A percentile compares a stretch with the other conserved stretches of the same genome.
Evolutionary conservation across 768 basidiomycete genomes (phyloP).

Genomic region (Auriculariales sp.): DNA sequence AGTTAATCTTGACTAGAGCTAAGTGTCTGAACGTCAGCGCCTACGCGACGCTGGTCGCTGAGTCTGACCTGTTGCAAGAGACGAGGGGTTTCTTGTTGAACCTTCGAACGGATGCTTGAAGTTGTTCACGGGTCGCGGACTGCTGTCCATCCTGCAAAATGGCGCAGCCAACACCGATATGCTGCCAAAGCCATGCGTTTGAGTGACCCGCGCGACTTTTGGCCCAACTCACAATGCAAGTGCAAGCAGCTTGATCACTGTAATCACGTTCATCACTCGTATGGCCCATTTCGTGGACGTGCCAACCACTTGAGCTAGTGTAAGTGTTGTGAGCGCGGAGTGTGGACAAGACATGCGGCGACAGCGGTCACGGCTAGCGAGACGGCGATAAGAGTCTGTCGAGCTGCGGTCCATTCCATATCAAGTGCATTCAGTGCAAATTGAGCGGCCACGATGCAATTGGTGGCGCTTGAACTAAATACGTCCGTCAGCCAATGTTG

Average conservation of each 20-base stretch:
- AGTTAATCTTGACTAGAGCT: slow-evolving; percentile 17
- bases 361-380: slow-evolving; percentile 12
- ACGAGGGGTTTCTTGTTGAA: slow-evolving; percentile 13
- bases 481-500: not conserved
- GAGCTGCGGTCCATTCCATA: slow-evolving; percentile 9
- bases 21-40: not conserved
- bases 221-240: slow-evolving; percentile 9
- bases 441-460: slow-evolving; percentile 15
- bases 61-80: slow-evolving; percentile 3
- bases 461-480: slow-evolving; percentile 8
- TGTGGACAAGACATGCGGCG: slow-evolving; percentile 3
- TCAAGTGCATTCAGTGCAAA: slow-evolving; percentile 12
- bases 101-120: slow-evolving; percentile 16
- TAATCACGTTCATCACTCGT: slow-evolving; percentile 12
- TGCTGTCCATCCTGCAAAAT: slow-evolving; percentile 15
- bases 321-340: not conserved
- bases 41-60: not conserved
- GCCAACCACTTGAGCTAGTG: slow-evolving; percentile 10
- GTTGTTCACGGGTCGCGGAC: slow-evolving; percentile 17
- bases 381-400: slow-evolving; percentile 12
- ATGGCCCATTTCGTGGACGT: slow-evolving; percentile 17
- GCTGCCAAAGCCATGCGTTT: not conserved
- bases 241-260: slow-evolving; percentile 13
- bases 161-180: slow-evolving; percentile 12
- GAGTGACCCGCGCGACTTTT: not conserved